Evolutionary conservation across 805 yeast species (phyloP).

Genomic region (Cyberlindnera euphorbiae): DNA sequence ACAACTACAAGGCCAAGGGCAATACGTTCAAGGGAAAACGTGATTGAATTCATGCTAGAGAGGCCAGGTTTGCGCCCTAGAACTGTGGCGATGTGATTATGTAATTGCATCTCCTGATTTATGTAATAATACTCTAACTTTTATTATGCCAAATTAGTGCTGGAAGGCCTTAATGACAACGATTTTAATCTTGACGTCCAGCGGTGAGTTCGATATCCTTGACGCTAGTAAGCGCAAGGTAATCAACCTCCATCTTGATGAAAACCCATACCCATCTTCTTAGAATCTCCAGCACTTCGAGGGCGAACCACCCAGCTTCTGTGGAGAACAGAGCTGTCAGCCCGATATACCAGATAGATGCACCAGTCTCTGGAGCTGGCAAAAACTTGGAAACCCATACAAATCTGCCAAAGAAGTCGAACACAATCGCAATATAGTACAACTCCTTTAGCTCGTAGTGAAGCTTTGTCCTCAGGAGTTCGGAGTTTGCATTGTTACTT

Average conservation of each 20-base stretch:
- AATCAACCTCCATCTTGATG: slow-evolving; percentile 76
- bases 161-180: no score
- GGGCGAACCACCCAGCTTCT: slow-evolving; percentile 58
- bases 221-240: slow-evolving; percentile 5
- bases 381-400: slow-evolving; percentile 66
- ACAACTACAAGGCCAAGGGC: slow-evolving; percentile 43
- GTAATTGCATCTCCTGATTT: no score
- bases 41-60: no score
- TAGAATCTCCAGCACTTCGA: slow-evolving; percentile 70
- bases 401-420: slow-evolving; percentile 67
- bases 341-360: slow-evolving; percentile 4
- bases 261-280: slow-evolving; percentile 91
- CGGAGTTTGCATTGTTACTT: no score
- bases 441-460: slow-evolving; percentile 20
- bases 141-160: no score
- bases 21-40: slow-evolving; percentile 29
- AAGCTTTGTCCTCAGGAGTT: slow-evolving; percentile 5
- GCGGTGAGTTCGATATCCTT: slow-evolving; percentile 12
- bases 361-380: slow-evolving; percentile 6
- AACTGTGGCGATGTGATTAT: no score
- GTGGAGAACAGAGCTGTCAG: slow-evolving; percentile 18
- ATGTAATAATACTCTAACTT: neutral
- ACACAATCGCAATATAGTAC: slow-evolving; percentile 52
- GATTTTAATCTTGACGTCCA: neutral
- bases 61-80: no score